Percentiles rank a stretch among this genome's conserved stretches.
These are phyloP conservation scores for Solidago caesia DNA, from an alignment of 129 eudicot species.

Conservation along the genomic window DNA sequence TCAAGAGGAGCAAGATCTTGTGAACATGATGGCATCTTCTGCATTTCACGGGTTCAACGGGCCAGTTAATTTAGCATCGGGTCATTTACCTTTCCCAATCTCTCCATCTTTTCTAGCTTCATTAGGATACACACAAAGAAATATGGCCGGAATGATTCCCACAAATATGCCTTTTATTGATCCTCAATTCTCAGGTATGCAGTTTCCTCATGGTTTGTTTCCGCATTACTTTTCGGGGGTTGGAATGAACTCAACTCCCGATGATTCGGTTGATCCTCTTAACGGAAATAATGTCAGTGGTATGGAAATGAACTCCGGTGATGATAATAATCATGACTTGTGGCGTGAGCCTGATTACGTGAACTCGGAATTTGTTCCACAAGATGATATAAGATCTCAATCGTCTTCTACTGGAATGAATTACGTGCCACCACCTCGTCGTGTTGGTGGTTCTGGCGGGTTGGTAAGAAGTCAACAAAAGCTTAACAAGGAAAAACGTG, in stretches of 20 bases:
- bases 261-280: conserved; percentile 40
- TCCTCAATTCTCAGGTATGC: conserved; percentile 62
- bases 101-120: conserved; percentile 67
- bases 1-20: conserved; percentile 85
- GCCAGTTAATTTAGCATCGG: conserved; percentile 55
- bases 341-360: conserved; percentile 65
- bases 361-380: conserved; percentile 35
- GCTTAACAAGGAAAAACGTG: conserved; percentile 46
- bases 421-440: conserved; percentile 58
- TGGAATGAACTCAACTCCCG: conserved; percentile 42
- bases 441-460: conserved; percentile 49
- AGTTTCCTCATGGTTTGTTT: conserved; percentile 73
- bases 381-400: conserved; percentile 50
- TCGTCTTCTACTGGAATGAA: conserved; percentile 38
- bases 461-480: conserved; percentile 54
- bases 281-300: conserved; percentile 42
- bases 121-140: conserved; percentile 66
- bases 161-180: conserved; percentile 56
- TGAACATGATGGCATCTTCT: conserved; percentile 84
- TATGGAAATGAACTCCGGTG: conserved; percentile 42
- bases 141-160: conserved; percentile 63
- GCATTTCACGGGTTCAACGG: conserved; percentile 59
- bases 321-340: conserved; percentile 39
- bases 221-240: conserved; percentile 63
- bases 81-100: conserved; percentile 62